A percentile compares a stretch with the other conserved stretches of the same genome.
Conservation (phyloP, 1,139 yeast species). For the Yamadazyma atmosphaerica region DNA sequence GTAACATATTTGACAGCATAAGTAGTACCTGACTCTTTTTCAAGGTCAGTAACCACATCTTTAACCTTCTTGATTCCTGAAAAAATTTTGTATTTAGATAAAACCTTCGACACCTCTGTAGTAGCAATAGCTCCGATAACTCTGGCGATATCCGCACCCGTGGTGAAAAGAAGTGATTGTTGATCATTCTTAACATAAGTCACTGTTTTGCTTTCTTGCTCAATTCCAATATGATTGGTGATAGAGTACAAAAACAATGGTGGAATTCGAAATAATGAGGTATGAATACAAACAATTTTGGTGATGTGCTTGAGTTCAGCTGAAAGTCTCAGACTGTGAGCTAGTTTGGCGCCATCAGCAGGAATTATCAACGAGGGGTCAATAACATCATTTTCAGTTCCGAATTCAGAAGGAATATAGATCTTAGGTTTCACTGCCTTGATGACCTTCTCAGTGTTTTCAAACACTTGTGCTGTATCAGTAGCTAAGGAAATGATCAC, state of each 20-base stretch:
- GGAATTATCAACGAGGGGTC: conserved; percentile 28
- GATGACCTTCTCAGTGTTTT: conserved; percentile 33
- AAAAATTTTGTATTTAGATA: conserved; percentile 45
- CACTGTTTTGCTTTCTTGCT: conserved; percentile 32
- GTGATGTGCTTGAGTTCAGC: conserved; percentile 20
- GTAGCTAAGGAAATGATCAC: conserved; percentile 49
- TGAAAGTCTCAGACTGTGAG: conserved; percentile 40
- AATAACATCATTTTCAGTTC: conserved; percentile 36
- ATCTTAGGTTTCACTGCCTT: conserved; percentile 47
- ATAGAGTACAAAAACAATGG: conserved; percentile 36
- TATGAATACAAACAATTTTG: conserved; percentile 51
- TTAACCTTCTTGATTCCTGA: conserved; percentile 42
- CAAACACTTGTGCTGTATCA: conserved; percentile 24
- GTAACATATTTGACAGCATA: conserved; percentile 22
- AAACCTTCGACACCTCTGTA: conserved; percentile 37
- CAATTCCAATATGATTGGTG: conserved; percentile 40
- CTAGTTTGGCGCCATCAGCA: conserved; percentile 38
- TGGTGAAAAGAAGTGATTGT: conserved; percentile 30
- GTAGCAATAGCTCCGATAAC: conserved; percentile 43
- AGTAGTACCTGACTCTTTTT: conserved; percentile 36
- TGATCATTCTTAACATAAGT: conserved; percentile 45
- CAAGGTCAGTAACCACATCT: conserved; percentile 42
- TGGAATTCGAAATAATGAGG: conserved; percentile 45
- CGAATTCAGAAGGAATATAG: conserved; percentile 66
- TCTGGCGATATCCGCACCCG: conserved; percentile 48